Percentiles rank a stretch among this genome's conserved stretches.
Conservation (phyloP, 768 basidiomycete genomes). For the Lentinus tigrinus region DNA sequence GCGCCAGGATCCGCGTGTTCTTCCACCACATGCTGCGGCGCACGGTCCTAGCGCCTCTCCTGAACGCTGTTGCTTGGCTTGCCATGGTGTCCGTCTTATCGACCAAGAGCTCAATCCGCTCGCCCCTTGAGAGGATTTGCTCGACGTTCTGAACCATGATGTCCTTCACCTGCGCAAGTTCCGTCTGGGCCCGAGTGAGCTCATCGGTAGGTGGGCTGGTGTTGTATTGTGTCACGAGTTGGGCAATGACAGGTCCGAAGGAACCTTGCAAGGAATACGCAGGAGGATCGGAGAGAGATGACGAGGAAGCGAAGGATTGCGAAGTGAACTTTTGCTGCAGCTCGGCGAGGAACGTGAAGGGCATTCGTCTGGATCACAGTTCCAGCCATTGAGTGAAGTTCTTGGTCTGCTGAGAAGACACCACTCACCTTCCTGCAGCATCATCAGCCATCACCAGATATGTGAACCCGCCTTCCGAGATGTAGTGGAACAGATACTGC, state of each 20-base stretch:
- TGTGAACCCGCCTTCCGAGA: constrained; percentile 83
- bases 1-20: constrained; percentile 65
- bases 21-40: constrained; percentile 90
- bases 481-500: constrained; percentile 92
- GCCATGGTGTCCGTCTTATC: constrained; percentile 98
- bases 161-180: constrained; percentile 88
- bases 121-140: constrained; percentile 90
- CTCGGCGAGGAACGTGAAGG: constrained; percentile 89
- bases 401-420: no score
- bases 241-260: constrained; percentile 67
- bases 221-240: constrained; percentile 85
- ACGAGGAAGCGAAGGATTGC: constrained; percentile 63
- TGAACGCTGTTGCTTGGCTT: constrained; percentile 90
- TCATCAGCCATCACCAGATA: constrained; percentile 97
- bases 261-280: constrained; percentile 69
- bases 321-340: constrained; percentile 77
- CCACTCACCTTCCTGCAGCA: constrained; percentile 73
- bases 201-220: constrained; percentile 87
- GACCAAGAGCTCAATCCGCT: constrained; percentile 92
- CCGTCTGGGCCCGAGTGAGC: constrained; percentile 83
- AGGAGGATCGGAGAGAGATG: constrained; percentile 43
- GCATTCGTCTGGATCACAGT: constrained; percentile 88
- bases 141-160: constrained; percentile 99
- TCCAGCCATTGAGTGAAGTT: no score
- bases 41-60: constrained; percentile 81